A percentile compares a stretch with the other conserved stretches of the same genome.
These are phyloP conservation scores for Lasiodiplodia theobromae DNA, from an alignment of 2,329 filamentous ascomycete genomes.

Conservation along the genomic window DNA sequence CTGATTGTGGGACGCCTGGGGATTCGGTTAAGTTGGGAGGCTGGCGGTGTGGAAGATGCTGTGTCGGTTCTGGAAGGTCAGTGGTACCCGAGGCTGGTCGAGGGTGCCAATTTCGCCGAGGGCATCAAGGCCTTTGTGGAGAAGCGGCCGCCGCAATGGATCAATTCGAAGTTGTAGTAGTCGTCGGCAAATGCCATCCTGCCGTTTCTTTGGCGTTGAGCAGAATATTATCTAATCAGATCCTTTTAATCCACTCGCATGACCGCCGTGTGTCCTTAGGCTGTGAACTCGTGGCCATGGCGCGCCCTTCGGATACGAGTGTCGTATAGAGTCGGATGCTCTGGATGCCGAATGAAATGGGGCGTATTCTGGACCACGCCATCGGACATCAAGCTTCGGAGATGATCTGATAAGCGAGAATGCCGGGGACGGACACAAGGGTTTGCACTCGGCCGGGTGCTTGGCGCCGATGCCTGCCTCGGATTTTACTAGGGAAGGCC, in stretches of 20 bases:
- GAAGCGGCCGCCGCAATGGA: constrained; percentile 53
- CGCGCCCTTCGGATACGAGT: not conserved
- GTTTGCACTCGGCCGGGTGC: not conserved
- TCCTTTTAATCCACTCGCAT: not conserved
- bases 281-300: not conserved
- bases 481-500: no score
- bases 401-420: not conserved
- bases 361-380: not conserved
- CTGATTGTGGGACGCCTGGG: constrained; percentile 34
- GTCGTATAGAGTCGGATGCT: not conserved
- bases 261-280: not conserved
- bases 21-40: constrained; percentile 34
- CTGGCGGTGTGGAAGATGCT: constrained; percentile 31
- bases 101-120: constrained; percentile 53
- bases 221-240: constrained; percentile 12
- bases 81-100: constrained; percentile 36
- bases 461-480: not conserved
- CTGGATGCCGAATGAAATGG: not conserved
- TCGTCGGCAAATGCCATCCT: constrained; percentile 1
- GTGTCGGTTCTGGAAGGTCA: constrained; percentile 7
- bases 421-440: no score
- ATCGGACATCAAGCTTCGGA: not conserved
- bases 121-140: constrained; percentile 55
- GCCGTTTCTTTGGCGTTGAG: not conserved
- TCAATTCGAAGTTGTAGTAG: constrained; percentile 50